phyloP scores from a whole-genome alignment of 208 protist genomes.

The Trypanosoma brucei region DNA sequence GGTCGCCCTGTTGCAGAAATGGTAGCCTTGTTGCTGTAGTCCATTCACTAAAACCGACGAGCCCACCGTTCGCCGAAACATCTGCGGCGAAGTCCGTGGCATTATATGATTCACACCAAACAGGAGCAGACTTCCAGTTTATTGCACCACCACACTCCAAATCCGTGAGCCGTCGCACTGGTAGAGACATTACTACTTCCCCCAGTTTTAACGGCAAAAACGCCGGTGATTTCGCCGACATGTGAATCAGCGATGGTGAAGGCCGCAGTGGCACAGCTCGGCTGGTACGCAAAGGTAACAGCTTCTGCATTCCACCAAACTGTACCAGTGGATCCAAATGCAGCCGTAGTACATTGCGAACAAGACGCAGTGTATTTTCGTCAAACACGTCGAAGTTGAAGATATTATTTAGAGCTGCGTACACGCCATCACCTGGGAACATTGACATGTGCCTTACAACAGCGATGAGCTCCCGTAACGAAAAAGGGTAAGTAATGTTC shows the following conservation, averaged over 20 bases:
- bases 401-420: constrained; percentile 74
- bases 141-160: constrained; percentile 6
- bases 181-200: constrained; percentile 3
- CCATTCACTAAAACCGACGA: constrained; percentile 67
- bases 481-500: constrained; percentile 88
- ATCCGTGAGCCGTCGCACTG: constrained; percentile 10
- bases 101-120: constrained; percentile 30
- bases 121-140: neutral
- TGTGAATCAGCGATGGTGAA: constrained; percentile 25
- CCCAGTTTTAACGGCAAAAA: neutral
- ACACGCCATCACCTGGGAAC: constrained; percentile 86
- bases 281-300: constrained; percentile 42
- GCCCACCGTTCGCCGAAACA: neutral
- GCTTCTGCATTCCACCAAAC: constrained; percentile 35
- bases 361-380: constrained; percentile 63
- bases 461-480: constrained; percentile 91
- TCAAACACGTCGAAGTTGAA: constrained; percentile 84
- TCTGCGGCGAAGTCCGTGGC: constrained; percentile 23
- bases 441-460: constrained; percentile 90
- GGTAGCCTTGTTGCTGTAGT: constrained; percentile 34
- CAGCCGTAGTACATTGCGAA: constrained; percentile 56
- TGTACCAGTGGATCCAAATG: constrained; percentile 38
- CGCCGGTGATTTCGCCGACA: constrained; percentile 1
- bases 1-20: constrained; percentile 46
- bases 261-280: constrained; percentile 24